phyloP scores from a whole-genome alignment of 2,329 filamentous ascomycete genomes.

The Sporothrix luriei region DNA sequence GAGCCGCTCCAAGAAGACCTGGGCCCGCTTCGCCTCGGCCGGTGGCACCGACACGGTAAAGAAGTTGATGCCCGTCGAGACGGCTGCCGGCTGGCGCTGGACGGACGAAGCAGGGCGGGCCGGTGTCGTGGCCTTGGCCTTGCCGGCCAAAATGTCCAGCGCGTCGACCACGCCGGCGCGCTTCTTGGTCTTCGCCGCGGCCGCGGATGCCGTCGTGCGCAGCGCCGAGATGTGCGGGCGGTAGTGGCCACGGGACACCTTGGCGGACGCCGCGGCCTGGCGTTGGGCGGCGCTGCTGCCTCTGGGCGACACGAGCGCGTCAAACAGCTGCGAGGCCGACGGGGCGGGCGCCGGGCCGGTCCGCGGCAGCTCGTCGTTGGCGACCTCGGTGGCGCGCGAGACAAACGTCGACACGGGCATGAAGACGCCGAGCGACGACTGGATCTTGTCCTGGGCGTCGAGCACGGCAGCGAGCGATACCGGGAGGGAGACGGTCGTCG shows the following conservation, averaged over 20 bases:
- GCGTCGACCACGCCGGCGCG: conserved; percentile 59
- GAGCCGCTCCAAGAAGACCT: conserved; percentile 80
- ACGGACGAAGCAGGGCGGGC: conserved; percentile 24
- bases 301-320: conserved; percentile 74
- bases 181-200: background rate
- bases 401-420: conserved; percentile 87
- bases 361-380: conserved; percentile 81
- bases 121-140: conserved; percentile 28
- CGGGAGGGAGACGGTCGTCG: conserved; percentile 66
- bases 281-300: conserved; percentile 36
- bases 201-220: conserved; percentile 47
- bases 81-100: conserved; percentile 46
- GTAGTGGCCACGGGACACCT: conserved; percentile 65
- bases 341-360: conserved; percentile 62
- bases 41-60: conserved; percentile 80
- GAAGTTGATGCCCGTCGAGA: conserved; percentile 66
- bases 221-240: conserved; percentile 69
- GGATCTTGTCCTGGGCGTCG: conserved; percentile 77
- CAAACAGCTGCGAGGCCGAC: conserved; percentile 81
- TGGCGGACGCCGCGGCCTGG: conserved; percentile 44
- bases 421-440: conserved; percentile 74
- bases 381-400: conserved; percentile 77
- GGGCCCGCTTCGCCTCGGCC: conserved; percentile 79
- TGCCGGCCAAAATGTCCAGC: conserved; percentile 65
- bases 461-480: conserved; percentile 79